Evolutionary conservation across 2,329 filamentous ascomycete species (phyloP).

Genomic region (Whalleya microplaca): DNA sequence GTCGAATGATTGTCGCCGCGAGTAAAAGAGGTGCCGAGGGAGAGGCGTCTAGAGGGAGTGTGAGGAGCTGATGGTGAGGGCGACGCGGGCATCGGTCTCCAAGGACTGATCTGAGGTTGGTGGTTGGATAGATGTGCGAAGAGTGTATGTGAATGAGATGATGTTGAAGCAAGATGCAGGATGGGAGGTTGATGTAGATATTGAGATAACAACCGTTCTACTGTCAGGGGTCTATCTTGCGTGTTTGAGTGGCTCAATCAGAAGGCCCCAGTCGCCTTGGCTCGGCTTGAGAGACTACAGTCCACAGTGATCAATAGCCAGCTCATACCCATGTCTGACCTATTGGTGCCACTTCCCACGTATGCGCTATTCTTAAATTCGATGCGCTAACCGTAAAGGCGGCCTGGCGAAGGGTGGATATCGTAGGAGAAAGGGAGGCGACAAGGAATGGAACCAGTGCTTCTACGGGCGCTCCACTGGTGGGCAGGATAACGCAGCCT

Average conservation of each 20-base stretch:
- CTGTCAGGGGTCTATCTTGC: slow-evolving; percentile 34
- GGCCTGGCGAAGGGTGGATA: slow-evolving; percentile 32
- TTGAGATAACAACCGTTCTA: slow-evolving; percentile 31
- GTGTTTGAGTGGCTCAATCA: slow-evolving; percentile 40
- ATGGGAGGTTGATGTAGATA: slow-evolving; percentile 39
- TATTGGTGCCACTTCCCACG: slow-evolving; percentile 35
- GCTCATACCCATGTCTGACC: slow-evolving; percentile 36
- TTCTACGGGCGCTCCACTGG: slow-evolving; percentile 37
- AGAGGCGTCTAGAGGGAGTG: slow-evolving; percentile 9
- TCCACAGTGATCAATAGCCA: slow-evolving; percentile 35
- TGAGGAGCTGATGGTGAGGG: slow-evolving; percentile 19
- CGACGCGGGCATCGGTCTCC: slow-evolving; percentile 17
- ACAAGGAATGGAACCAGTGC: slow-evolving; percentile 36
- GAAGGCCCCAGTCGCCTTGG: slow-evolving; percentile 31
- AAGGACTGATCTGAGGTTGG: slow-evolving; percentile 12
- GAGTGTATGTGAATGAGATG: slow-evolving; percentile 29
- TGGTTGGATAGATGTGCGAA: slow-evolving; percentile 16
- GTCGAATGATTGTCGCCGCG: slow-evolving; percentile 29
- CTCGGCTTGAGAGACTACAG: slow-evolving; percentile 29
- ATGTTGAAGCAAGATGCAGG: slow-evolving; percentile 31
- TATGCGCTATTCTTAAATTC: slow-evolving; percentile 42
- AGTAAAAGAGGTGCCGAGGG: slow-evolving; percentile 22
- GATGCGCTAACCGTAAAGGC: slow-evolving; percentile 39
- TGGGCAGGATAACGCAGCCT: slow-evolving; percentile 32
- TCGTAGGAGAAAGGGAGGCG: slow-evolving; percentile 27